Base-by-base conservation (phyloP, 106 monocot species). In the Amphibolis antarctica region DNA sequence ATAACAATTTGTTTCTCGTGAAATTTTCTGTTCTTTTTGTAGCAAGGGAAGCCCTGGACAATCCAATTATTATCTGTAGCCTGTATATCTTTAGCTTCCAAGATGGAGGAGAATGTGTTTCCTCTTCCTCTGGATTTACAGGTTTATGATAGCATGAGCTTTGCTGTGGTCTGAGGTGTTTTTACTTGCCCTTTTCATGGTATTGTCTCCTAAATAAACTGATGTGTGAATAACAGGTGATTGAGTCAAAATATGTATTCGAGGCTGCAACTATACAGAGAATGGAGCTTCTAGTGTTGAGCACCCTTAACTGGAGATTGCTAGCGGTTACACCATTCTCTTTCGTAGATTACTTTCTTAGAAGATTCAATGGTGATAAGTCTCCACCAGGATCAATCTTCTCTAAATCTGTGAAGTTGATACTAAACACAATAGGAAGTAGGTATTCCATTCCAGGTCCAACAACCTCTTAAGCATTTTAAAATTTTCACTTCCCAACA, bases 221-320 rank as follows among this genome's bases (percentile, higher is more conserved):
- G 18, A 24, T 63, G 46, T 63, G 22, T 25, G 44, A 15, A 13
- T 46, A 46, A 15, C 63, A 63, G 63, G 63, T 0, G 6, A 14
- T 46, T n/a, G 86, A 90, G 9, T 55, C 78, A 11, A 89, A 70
- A 45, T 83, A 73, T 73, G 62, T 84, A 10, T 94, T 94, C 64
- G 89, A 96, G 46, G 82, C 84, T 22, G 84, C 66, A 57, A 86
- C 84, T 28, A 84, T 96, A 62, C 83, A 89, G 70, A 89, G 86
- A 74, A 96, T 96, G 94, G 94, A 96, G 80, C 86, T 89, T 44
- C 72, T 86, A 28, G 83, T 96, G 25, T 76, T 96, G 11, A 84
- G 82, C 83, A 86, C 83, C 1, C 84, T 96, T 61, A 77, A 82
- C 44, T 96, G 89, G 86, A 89, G 86, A 68, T 82, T 90, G 89